Conservation (phyloP, 1,139 yeast genomes). For the Taphrina communis region DNA sequence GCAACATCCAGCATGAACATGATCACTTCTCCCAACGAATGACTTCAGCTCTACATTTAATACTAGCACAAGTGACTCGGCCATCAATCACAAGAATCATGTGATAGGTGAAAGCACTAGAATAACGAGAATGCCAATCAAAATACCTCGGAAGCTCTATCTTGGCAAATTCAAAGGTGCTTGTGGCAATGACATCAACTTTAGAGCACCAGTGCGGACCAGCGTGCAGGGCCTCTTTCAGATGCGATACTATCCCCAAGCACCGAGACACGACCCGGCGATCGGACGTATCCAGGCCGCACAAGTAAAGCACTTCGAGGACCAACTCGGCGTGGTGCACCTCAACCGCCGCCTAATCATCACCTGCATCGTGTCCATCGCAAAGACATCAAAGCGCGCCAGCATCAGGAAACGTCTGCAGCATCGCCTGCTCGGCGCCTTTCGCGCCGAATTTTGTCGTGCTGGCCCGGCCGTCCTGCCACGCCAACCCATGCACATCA, state of each 20-base stretch:
- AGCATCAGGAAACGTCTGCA: slow-evolving; percentile 9
- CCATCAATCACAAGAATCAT: not conserved
- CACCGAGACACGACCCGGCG: not conserved
- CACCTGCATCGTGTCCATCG: slow-evolving; percentile 20
- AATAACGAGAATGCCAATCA: not conserved
- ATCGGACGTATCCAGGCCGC: not conserved
- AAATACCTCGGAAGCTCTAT: not conserved
- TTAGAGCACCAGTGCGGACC: not conserved
- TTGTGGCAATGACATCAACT: not conserved
- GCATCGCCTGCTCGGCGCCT: slow-evolving; percentile 13
- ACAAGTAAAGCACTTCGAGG: slow-evolving; percentile 11
- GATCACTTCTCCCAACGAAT: too few relatives aligned
- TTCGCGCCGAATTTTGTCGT: not conserved
- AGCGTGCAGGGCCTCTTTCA: slow-evolving; percentile 2
- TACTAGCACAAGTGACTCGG: not conserved
- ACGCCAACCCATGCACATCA: slow-evolving; percentile 5
- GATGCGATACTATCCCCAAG: slow-evolving; percentile 21
- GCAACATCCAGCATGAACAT: too few relatives aligned
- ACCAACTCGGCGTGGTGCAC: slow-evolving; percentile 10
- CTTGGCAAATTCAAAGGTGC: slow-evolving; percentile 17
- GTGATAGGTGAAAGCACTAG: not conserved
- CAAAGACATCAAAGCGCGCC: slow-evolving; percentile 23
- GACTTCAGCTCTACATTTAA: not conserved
- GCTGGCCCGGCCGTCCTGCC: slow-evolving; percentile 18
- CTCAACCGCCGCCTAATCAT: not conserved